A percentile compares a stretch with the other conserved stretches of the same genome.
phyloP scores from a whole-genome alignment of 441 rosid genomes.

The Daphne laureola region DNA sequence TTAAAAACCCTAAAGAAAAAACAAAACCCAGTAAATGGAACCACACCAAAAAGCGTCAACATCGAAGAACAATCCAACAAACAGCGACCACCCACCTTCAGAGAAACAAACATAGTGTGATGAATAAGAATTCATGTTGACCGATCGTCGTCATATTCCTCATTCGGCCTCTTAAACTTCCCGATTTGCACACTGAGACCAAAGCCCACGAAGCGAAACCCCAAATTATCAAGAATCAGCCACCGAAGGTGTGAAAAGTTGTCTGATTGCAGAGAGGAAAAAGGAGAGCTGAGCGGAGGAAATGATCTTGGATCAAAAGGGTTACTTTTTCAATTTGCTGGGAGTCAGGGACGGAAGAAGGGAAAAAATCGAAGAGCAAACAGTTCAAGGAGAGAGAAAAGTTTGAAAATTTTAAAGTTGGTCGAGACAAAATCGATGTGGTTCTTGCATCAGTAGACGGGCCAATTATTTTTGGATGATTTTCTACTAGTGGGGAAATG shows the following conservation, averaged over 20 bases:
- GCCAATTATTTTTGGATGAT: too few species aligned
- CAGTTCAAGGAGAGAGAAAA: constrained; percentile 12
- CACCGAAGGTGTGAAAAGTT: constrained; percentile 9
- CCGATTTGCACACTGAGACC: constrained; percentile 16
- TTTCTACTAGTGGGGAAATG: too few species aligned
- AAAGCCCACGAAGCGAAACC: constrained; percentile 27
- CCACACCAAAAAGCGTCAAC: constrained; percentile 17
- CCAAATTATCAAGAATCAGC: constrained; percentile 16
- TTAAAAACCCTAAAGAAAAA: constrained; percentile 23
- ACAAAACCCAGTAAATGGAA: constrained; percentile 8
- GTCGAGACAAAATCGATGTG: constrained; percentile 21
- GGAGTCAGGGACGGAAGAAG: constrained; percentile 11
- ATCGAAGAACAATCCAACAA: constrained; percentile 3
- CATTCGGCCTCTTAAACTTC: constrained; percentile 15
- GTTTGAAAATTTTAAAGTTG: constrained; percentile 22
- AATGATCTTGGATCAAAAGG: constrained; percentile 10
- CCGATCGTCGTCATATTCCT: constrained; percentile 22
- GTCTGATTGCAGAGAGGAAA: constrained; percentile 13
- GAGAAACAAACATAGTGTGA: not conserved
- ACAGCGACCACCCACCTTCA: constrained; percentile 13
- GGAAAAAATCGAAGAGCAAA: not conserved
- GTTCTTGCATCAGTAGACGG: too few species aligned
- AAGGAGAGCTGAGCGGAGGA: not conserved
- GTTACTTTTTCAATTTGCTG: not conserved
- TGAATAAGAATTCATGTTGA: constrained; percentile 13